phyloP scores from a whole-genome alignment of 768 basidiomycete genomes.

The Serendipita sp. region DNA sequence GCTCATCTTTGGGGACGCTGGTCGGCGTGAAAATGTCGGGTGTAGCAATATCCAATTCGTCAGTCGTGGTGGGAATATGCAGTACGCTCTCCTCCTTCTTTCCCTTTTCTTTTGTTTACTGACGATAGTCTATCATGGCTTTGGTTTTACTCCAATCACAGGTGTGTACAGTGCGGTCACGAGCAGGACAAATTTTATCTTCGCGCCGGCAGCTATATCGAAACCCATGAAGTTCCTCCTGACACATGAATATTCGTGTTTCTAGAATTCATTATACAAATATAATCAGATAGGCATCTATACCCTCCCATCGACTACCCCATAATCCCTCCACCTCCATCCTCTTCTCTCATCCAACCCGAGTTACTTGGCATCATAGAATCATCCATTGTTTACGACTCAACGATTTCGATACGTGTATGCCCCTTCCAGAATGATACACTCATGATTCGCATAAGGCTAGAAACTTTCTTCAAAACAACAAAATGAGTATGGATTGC shows the following conservation, averaged over 20 bases:
- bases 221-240: conserved; percentile 24
- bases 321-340: not conserved
- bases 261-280: conserved; percentile 7
- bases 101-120: no score
- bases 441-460: no score
- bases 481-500: no score
- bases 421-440: no score
- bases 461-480: no score
- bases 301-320: no score
- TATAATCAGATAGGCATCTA: no score
- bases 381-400: not conserved
- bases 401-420: not conserved
- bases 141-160: conserved; percentile 8
- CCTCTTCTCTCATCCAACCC: not conserved
- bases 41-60: conserved; percentile 2
- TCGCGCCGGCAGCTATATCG: conserved; percentile 27
- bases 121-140: no score
- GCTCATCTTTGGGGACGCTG: conserved; percentile 5
- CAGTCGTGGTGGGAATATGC: conserved; percentile 1
- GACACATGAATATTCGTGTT: conserved; percentile 11
- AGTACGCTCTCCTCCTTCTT: not conserved
- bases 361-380: not conserved
- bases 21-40: not conserved
- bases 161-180: conserved; percentile 26
- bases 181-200: conserved; percentile 28